phyloP scores from a whole-genome alignment of 1,139 yeast species.

The Arxiozyma bovina region DNA sequence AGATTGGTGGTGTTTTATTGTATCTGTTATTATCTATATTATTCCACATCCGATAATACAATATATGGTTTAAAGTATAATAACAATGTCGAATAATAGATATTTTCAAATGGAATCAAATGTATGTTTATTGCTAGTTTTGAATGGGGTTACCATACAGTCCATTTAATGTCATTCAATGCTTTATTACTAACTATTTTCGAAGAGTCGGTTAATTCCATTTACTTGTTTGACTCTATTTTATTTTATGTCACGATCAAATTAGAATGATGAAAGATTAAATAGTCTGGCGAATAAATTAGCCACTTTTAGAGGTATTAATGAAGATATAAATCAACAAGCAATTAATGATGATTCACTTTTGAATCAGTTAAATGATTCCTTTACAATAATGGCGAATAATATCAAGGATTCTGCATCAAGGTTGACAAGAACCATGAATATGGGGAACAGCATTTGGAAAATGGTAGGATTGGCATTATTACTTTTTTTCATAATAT shows the following conservation, averaged over 20 bases:
- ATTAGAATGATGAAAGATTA: conserved; percentile 49
- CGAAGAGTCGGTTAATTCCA: not conserved
- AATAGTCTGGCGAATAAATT: conserved; percentile 53
- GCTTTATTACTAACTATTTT: not conserved
- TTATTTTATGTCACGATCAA: not conserved
- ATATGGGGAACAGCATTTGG: conserved; percentile 49
- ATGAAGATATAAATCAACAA: conserved; percentile 54
- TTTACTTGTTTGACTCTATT: not conserved
- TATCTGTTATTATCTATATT: not conserved
- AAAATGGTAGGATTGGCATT: conserved; percentile 53
- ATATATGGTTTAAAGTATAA: not conserved
- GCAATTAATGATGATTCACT: conserved; percentile 48
- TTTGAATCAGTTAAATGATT: conserved; percentile 49
- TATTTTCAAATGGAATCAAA: conserved; percentile 38
- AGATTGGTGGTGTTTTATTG: not conserved
- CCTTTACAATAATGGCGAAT: conserved; percentile 51
- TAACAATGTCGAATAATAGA: conserved; percentile 35
- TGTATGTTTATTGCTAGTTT: conserved; percentile 21
- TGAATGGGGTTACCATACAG: not conserved
- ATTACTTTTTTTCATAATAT: conserved; percentile 52
- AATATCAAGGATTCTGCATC: conserved; percentile 60
- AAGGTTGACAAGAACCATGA: conserved; percentile 52
- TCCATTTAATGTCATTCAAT: too few relatives aligned
- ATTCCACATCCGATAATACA: not conserved
- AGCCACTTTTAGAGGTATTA: conserved; percentile 50